Evolutionary conservation across 345 rosid species (phyloP), one percentile per base, ranked within the genome.

Genomic region (Lepidium aucheri): DNA sequence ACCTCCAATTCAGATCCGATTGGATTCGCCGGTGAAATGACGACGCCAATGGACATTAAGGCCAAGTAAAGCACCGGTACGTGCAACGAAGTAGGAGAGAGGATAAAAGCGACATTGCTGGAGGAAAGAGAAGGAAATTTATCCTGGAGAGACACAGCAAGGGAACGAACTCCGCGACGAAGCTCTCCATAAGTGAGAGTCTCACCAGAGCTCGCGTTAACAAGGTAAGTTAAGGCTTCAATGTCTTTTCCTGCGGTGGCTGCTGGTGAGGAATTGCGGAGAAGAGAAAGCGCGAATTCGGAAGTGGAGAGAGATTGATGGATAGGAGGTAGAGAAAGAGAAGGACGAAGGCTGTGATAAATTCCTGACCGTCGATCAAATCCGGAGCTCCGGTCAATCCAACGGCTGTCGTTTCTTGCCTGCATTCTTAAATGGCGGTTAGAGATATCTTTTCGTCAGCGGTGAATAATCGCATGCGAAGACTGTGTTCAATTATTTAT

Each of bases 11-110:
- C 67, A 64, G 97, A 87, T 46, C 81, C 47, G 56, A 81, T 74
- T 6, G 96, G 94, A 35, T 87, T 93, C 51, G 90, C 77, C 15
- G 98, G 95, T 18, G 90, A 87, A 62, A 90, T 1, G 53, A 84
- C 70, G 35, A 93, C 82, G 16, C 96, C 97, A 30, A 90, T 61
- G 9, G 83, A 81, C 80, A 92, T 69, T 32, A 92, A 86, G 34
- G 96, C 75, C 35, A 87, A 84, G 83, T 85, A 85, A 56, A 93
- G 53, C 32, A 86, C 66, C 2, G 96, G 98, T 24, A 90, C 61
- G 7, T 78, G 77, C 30, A 85, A 32, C 17, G 96, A 88, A 15
- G 85, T 41, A 2, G 97, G 90, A 39, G 78, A 77, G 63, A 93
- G 78, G 59, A 90, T 65, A 44, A 85, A 85, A 12, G 94, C 96